Evolutionary conservation across 208 protist species (phyloP), one percentile per base, ranked within the genome.

Genomic region (Crithidia sp.): DNA sequence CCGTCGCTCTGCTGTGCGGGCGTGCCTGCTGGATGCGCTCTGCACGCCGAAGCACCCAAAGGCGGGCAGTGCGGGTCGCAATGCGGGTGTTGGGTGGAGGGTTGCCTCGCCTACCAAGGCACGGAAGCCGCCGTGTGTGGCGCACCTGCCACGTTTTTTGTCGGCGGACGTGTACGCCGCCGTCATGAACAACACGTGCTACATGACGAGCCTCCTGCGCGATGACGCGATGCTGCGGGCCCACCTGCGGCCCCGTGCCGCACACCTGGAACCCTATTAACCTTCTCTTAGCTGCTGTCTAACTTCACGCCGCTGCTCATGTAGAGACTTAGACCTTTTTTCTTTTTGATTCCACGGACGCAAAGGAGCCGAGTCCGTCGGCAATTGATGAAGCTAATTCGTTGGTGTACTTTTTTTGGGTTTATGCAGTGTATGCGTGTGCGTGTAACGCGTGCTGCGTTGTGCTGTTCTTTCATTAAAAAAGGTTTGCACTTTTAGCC

Each of bases 161-260:
- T 67, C 79, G 1, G 39, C 70, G 0, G 54, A 53, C 41, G 77
- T 74, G 16, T 79, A 80, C 45, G 55, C 58, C 14, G 66, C 76
- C 10, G 81, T 92, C 13, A 59, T 92, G 39, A 79, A 92, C 67
- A 95, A 95, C 67, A 78, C 83, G 7, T 95, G 90, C 72, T 89
- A 85, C 56, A 58, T 92, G 40, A 86, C 87, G 9, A 85, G 87
- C 64, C 62, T 84, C 5, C 72, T 95, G 44, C 90, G 83, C 14
- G 75, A 81, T 50, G 77, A 84, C 60, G 54, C 55, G 8, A 76
- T 64, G 63, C 59, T 95, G 19, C 78, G 76, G 9, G 76, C 83
- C 2, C 90, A 95, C 67, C 60, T 95, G 44, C 57, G 39, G 43
- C 59, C 55, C 44, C 78, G 79, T 5, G 14, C 40, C 44, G 64